Conservation (phyloP, 2,329 filamentous ascomycete species). For the Trematosphaeria pertusa region DNA sequence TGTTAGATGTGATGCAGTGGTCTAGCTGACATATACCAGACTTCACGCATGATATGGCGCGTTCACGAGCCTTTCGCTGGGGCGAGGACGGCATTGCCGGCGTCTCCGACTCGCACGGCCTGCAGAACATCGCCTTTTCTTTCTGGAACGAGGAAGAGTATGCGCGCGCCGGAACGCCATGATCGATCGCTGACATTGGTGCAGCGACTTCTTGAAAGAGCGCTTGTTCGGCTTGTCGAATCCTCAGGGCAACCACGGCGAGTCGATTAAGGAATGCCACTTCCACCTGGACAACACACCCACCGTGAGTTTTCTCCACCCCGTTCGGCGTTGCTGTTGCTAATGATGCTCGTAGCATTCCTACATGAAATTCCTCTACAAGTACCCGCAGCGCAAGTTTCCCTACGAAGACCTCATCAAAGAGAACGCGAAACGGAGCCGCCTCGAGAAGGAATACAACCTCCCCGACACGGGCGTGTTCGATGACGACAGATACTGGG, state of each 20-base stretch:
- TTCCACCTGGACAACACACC: conserved; percentile 97
- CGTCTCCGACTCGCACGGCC: conserved; percentile 89
- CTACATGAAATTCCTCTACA: conserved; percentile 99
- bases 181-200: conserved; percentile 48
- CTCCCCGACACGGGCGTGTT: conserved; percentile 89
- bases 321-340: conserved; percentile 43
- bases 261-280: conserved; percentile 95
- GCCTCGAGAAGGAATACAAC: conserved; percentile 86
- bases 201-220: conserved; percentile 90
- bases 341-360: conserved; percentile 70
- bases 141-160: conserved; percentile 99
- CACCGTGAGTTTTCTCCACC: conserved; percentile 56
- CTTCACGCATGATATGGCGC: conserved; percentile 91
- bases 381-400: conserved; percentile 90
- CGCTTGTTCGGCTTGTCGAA: conserved; percentile 94
- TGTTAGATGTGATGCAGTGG: not conserved
- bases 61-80: conserved; percentile 90
- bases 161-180: conserved; percentile 33
- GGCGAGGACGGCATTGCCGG: conserved; percentile 97
- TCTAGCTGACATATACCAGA: conserved; percentile 61
- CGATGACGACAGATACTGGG: conserved; percentile 91
- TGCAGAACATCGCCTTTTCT: conserved; percentile 91
- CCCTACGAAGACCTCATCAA: conserved; percentile 88
- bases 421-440: conserved; percentile 80
- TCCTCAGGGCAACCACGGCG: conserved; percentile 95